Percentiles rank a stretch among this genome's conserved stretches.
Conservation (phyloP, 169 alveolate genomes). For the Cryptosporidium ubiquitum region DNA sequence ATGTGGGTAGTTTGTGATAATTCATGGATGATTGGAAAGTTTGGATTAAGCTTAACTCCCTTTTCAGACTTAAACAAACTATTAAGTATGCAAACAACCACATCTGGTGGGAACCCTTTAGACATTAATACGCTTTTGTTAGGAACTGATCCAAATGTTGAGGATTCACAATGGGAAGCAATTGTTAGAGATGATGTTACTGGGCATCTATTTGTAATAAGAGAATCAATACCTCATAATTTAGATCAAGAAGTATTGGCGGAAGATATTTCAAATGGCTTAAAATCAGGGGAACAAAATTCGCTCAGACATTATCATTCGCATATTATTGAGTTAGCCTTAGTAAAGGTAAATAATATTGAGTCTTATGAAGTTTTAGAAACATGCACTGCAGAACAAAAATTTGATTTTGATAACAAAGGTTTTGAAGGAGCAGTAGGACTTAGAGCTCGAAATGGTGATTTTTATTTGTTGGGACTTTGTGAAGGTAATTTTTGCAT, state of each 20-base stretch:
- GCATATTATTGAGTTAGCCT: constrained; percentile 55
- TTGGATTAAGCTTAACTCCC: constrained; percentile 66
- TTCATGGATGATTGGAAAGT: constrained; percentile 65
- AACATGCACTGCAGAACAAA: constrained; percentile 51
- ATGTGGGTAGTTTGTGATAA: constrained; percentile 73
- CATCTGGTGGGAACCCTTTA: constrained; percentile 57
- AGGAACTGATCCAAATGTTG: constrained; percentile 58
- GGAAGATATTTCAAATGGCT: background rate
- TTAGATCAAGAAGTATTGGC: background rate
- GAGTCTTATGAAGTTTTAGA: constrained; percentile 68
- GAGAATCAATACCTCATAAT: constrained; percentile 68
- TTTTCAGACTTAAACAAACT: constrained; percentile 45
- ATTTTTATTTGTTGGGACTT: constrained; percentile 49
- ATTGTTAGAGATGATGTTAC: constrained; percentile 47
- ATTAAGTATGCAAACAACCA: constrained; percentile 38
- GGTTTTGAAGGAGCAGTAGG: constrained; percentile 74
- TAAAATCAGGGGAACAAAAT: background rate
- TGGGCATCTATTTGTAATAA: constrained; percentile 42
- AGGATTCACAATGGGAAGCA: constrained; percentile 69
- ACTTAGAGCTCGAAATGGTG: constrained; percentile 65
- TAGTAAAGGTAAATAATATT: constrained; percentile 46
- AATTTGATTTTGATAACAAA: constrained; percentile 54
- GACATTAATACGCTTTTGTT: constrained; percentile 12
- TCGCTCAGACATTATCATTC: constrained; percentile 44
- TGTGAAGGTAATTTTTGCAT: constrained; percentile 67